Conservation (phyloP, 139 green algal species). For the Coelastrella sp. region DNA sequence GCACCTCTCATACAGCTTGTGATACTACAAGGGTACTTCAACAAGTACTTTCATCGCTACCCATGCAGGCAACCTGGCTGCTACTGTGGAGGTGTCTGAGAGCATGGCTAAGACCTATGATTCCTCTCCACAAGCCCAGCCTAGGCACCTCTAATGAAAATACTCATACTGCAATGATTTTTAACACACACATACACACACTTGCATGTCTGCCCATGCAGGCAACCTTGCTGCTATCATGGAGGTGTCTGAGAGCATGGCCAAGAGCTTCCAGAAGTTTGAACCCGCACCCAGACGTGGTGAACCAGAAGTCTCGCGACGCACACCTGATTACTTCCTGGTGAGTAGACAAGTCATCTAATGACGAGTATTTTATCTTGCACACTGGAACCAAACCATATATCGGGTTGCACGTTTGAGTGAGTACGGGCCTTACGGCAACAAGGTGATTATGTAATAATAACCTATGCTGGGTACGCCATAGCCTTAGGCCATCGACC, state of each 20-base stretch:
- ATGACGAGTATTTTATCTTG: background rate
- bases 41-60: too few species aligned
- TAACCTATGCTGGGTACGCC: too few species aligned
- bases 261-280: slow-evolving; percentile 95
- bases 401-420: background rate
- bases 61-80: slow-evolving; percentile 92
- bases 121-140: too few species aligned
- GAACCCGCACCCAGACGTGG: slow-evolving; percentile 95
- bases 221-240: slow-evolving; percentile 98
- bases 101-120: too few species aligned
- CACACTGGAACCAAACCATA: background rate
- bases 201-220: slow-evolving; percentile 28
- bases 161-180: background rate
- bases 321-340: slow-evolving; percentile 96
- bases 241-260: slow-evolving; percentile 96
- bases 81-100: slow-evolving; percentile 99
- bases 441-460: too few species aligned
- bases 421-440: too few species aligned
- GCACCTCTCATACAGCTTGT: background rate
- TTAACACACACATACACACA: too few species aligned
- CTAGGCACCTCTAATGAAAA: background rate
- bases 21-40: background rate
- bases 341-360: background rate
- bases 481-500: too few species aligned
- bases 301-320: slow-evolving; percentile 88